Evolutionary conservation across 1,284 basidiomycete species (phyloP), one percentile per base, ranked within the genome.

Genomic region (Puccinia polysora): DNA sequence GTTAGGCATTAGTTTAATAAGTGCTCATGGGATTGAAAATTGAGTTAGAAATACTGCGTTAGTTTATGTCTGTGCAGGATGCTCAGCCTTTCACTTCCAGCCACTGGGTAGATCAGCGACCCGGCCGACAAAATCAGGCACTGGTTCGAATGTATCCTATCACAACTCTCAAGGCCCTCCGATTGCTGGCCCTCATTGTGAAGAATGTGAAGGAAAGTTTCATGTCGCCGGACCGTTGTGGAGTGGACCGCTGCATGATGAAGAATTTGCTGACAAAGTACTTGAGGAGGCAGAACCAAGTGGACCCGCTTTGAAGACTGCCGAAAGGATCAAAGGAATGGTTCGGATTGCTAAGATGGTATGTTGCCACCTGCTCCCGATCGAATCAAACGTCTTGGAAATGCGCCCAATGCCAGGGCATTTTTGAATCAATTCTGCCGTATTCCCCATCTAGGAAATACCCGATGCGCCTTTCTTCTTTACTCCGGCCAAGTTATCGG

Each of bases 141-240:
- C 20, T 85, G 85, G 8, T 81, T 83, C 56, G 79, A 88, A 86
- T 76, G 79, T 82, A 74, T 79, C 83, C 32, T 91, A 88, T 82
- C 91, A 89, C 78, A 87, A 86, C 0, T 86, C 88, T 15, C 77
- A 83, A 1, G 91, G 89, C 0, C 91, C 92, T 0, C 82, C 87
- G 8, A 60, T 73, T 73, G 79, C 84, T 15, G 79, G 80, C 12
- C 84, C 85, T 38, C 82, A 82, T 71, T 97, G 95, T 78, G 85
- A 85, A 0, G 89, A 97, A 79, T 98, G 95, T 78, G 87, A 88
- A 18, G 86, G 85, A 8, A 81, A 81, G 12, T 81, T 90, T 76
- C 89, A 91, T 81, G 89, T 93, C 32, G 91, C 90, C 23, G 95
- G 95, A 0, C 95, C 95, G 0, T 94, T 98, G 90, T 98, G 95